These are phyloP conservation scores for Plasmopara muralis DNA, from an alignment of 352 stramenopile species.

Conservation along the genomic window DNA sequence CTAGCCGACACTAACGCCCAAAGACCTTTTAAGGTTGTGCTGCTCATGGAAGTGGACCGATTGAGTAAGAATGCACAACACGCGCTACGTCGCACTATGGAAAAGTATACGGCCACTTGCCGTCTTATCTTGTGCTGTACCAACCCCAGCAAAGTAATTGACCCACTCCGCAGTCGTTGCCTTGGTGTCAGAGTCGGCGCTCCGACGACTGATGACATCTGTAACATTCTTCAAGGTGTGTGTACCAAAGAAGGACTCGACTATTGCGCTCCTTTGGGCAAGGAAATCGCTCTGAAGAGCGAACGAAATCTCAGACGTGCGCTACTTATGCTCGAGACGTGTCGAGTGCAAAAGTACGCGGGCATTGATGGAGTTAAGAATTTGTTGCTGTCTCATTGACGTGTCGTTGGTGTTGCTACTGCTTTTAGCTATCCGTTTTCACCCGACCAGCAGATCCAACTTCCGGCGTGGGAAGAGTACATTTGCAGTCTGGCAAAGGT, in stretches of 20 bases:
- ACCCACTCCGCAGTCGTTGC: slow-evolving; percentile 95
- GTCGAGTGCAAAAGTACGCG: slow-evolving; percentile 62
- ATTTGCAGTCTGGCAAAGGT: slow-evolving; percentile 91
- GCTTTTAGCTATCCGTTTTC: slow-evolving; percentile 76
- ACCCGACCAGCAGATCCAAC: slow-evolving; percentile 71
- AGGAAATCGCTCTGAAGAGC: slow-evolving; percentile 89
- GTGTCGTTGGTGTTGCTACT: slow-evolving; percentile 2
- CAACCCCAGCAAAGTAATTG: slow-evolving; percentile 96
- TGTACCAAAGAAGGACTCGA: slow-evolving; percentile 88
- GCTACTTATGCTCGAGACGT: slow-evolving; percentile 97
- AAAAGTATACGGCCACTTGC: slow-evolving; percentile 92
- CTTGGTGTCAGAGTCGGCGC: slow-evolving; percentile 91
- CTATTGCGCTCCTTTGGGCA: slow-evolving; percentile 84
- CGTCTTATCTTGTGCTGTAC: slow-evolving; percentile 97
- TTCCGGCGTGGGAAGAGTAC: slow-evolving; percentile 97
- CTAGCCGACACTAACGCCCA: slow-evolving; percentile 66
- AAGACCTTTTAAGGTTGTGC: slow-evolving; percentile 88
- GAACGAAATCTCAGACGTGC: slow-evolving; percentile 95
- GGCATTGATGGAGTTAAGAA: not conserved
- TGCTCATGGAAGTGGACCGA: slow-evolving; percentile 88
- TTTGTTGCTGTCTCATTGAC: not conserved
- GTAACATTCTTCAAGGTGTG: slow-evolving; percentile 84
- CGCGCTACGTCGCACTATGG: slow-evolving; percentile 96
- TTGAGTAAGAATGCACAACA: slow-evolving; percentile 97
- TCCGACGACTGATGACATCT: slow-evolving; percentile 88